phyloP scores from a whole-genome alignment of 371 early-diverging fungal species.

The Sporodiniella umbellata region DNA sequence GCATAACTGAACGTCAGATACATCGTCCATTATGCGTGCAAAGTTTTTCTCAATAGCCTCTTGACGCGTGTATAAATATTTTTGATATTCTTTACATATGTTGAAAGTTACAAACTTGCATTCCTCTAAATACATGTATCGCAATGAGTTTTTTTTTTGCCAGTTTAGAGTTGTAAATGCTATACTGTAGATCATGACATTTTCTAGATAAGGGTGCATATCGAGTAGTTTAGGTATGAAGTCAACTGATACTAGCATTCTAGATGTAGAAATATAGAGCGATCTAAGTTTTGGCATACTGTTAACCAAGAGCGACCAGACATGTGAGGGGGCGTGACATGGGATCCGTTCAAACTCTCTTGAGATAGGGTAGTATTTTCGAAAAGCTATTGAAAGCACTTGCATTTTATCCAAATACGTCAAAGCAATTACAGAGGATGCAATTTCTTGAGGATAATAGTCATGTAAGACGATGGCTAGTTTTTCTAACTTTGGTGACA shows the following conservation, averaged over 20 bases:
- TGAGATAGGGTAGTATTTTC: slow-evolving; percentile 19
- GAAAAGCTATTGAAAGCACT: slow-evolving; percentile 38
- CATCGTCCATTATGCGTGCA: slow-evolving; percentile 22
- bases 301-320: slow-evolving; percentile 29
- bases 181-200: slow-evolving; percentile 41
- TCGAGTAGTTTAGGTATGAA: slow-evolving; percentile 26
- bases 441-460: slow-evolving; percentile 15
- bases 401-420: slow-evolving; percentile 12
- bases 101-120: slow-evolving; percentile 3
- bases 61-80: slow-evolving; percentile 17
- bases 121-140: slow-evolving; percentile 9
- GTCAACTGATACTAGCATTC: slow-evolving; percentile 18
- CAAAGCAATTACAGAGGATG: slow-evolving; percentile 17
- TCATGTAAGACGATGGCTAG: slow-evolving; percentile 42
- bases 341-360: slow-evolving; percentile 25
- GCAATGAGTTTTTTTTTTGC: not conserved
- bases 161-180: slow-evolving; percentile 3
- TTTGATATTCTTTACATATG: not conserved
- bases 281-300: slow-evolving; percentile 18
- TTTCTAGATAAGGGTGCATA: slow-evolving; percentile 3
- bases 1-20: slow-evolving; percentile 30
- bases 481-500: slow-evolving; percentile 29
- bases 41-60: slow-evolving; percentile 26
- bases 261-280: slow-evolving; percentile 32
- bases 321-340: slow-evolving; percentile 29